Conservation (phyloP, 768 basidiomycete genomes). For the Mrakia blollopis region DNA sequence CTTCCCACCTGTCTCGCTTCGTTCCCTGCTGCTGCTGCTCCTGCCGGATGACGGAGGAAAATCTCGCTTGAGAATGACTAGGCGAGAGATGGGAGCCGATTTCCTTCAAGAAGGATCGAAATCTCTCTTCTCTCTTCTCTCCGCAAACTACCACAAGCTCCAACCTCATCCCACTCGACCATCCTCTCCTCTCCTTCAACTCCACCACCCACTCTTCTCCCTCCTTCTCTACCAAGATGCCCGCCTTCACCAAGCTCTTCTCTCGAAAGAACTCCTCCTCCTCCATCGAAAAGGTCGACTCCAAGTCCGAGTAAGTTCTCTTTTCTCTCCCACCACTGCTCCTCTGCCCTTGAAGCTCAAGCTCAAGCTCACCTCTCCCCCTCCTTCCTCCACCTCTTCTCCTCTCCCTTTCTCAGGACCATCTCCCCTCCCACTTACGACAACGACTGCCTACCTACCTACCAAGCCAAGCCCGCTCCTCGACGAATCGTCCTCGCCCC, state of each 20-base stretch:
- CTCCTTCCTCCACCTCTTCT: background rate
- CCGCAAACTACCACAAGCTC: background rate
- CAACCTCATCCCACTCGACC: background rate
- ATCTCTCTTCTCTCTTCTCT: background rate
- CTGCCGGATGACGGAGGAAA: background rate
- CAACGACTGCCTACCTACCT: background rate
- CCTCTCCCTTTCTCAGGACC: background rate
- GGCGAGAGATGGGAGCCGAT: background rate
- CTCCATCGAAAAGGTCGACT: background rate
- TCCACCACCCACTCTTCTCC: background rate
- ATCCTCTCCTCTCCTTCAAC: background rate
- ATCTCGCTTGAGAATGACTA: background rate
- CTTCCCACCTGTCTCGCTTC: background rate
- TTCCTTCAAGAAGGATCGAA: background rate
- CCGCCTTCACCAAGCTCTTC: conserved; percentile 11
- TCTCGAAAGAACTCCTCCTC: background rate
- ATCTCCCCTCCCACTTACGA: background rate
- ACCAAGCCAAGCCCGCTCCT: background rate
- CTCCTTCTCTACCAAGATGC: background rate
- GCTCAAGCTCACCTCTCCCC: background rate
- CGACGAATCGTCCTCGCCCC: background rate
- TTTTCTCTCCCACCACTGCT: background rate
- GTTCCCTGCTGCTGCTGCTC: background rate
- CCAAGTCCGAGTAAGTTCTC: background rate
- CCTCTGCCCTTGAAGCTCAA: background rate